phyloP scores from a whole-genome alignment of 495 filamentous ascomycete species.

The Platismatia glauca region DNA sequence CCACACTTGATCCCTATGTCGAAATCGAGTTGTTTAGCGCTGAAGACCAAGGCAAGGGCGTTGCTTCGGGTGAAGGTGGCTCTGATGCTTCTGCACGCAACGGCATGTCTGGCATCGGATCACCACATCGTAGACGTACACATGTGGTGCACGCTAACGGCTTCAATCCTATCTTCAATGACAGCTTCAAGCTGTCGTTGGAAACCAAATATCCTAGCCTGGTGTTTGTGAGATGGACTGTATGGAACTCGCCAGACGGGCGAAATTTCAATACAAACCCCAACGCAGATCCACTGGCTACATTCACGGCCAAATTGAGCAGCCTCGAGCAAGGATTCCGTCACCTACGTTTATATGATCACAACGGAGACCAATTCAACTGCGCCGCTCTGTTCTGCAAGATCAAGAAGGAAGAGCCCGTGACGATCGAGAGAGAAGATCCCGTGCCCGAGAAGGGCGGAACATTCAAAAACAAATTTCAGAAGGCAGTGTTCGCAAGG shows the following conservation, averaged over 20 bases:
- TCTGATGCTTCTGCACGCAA: slow-evolving; percentile 60
- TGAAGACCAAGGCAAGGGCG: slow-evolving; percentile 70
- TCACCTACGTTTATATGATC: slow-evolving; percentile 85
- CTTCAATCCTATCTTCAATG: slow-evolving; percentile 80
- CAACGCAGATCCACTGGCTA: slow-evolving; percentile 59
- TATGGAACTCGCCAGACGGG: slow-evolving; percentile 70
- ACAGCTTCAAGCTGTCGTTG: slow-evolving; percentile 63
- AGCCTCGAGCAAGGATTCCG: slow-evolving; percentile 91
- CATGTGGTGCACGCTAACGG: slow-evolving; percentile 75
- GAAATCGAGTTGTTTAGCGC: slow-evolving; percentile 92
- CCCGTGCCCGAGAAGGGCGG: slow-evolving; percentile 42
- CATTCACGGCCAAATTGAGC: slow-evolving; percentile 84
- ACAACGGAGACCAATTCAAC: slow-evolving; percentile 79
- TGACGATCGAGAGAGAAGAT: slow-evolving; percentile 44
- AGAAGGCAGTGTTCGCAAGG: slow-evolving; percentile 43
- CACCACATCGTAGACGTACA: slow-evolving; percentile 69
- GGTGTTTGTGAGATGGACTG: slow-evolving; percentile 89
- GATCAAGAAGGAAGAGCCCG: slow-evolving; percentile 56
- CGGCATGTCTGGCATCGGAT: slow-evolving; percentile 61
- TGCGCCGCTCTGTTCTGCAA: slow-evolving; percentile 92
- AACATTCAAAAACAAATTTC: slow-evolving; percentile 30
- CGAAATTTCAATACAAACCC: slow-evolving; percentile 50
- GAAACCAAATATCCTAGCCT: slow-evolving; percentile 87
- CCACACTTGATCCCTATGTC: slow-evolving; percentile 81
- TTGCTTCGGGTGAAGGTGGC: slow-evolving; percentile 56